phyloP scores from a whole-genome alignment of 805 yeast species.

The Metschnikowia lachancei region DNA sequence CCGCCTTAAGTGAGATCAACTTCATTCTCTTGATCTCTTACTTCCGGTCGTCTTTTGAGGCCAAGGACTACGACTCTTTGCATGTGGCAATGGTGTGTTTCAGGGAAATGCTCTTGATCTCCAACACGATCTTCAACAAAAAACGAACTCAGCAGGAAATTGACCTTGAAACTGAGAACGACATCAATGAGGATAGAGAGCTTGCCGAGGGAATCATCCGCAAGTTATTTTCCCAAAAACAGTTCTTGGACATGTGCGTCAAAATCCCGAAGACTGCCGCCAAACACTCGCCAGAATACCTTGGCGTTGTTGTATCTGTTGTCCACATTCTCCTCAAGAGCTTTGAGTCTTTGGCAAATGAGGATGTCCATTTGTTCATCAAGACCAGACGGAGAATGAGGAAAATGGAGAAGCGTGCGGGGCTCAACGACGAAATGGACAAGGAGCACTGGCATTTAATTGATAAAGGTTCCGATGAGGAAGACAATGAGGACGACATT shows the following conservation, averaged over 20 bases:
- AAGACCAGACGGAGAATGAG: constrained; percentile 42
- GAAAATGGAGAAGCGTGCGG: constrained; percentile 27
- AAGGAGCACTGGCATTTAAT: constrained; percentile 19
- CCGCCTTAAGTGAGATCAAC: constrained; percentile 59
- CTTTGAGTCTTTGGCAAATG: constrained; percentile 62
- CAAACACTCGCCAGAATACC: constrained; percentile 60
- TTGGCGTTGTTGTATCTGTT: constrained; percentile 59
- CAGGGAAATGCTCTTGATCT: constrained; percentile 54
- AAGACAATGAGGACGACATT: constrained; percentile 29
- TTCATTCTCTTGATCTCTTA: constrained; percentile 51
- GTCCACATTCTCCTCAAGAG: constrained; percentile 64
- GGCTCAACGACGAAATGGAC: constrained; percentile 20
- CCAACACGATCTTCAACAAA: constrained; percentile 42
- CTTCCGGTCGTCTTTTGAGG: constrained; percentile 42
- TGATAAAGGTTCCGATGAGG: constrained; percentile 26
- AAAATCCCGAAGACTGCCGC: constrained; percentile 61
- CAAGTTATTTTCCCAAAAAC: constrained; percentile 67
- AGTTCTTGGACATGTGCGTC: constrained; percentile 53
- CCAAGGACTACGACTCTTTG: constrained; percentile 54
- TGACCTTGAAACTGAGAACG: constrained; percentile 26
- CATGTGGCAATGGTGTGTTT: constrained; percentile 71
- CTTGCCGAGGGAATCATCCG: constrained; percentile 58
- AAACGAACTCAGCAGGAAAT: constrained; percentile 16
- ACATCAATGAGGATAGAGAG: constrained; percentile 47
- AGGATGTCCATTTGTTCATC: constrained; percentile 50